Evolutionary conservation across 2,329 filamentous ascomycete genomes (phyloP), one percentile per base, ranked within the genome.

Genomic region (Neopestalotiopsis sp.): DNA sequence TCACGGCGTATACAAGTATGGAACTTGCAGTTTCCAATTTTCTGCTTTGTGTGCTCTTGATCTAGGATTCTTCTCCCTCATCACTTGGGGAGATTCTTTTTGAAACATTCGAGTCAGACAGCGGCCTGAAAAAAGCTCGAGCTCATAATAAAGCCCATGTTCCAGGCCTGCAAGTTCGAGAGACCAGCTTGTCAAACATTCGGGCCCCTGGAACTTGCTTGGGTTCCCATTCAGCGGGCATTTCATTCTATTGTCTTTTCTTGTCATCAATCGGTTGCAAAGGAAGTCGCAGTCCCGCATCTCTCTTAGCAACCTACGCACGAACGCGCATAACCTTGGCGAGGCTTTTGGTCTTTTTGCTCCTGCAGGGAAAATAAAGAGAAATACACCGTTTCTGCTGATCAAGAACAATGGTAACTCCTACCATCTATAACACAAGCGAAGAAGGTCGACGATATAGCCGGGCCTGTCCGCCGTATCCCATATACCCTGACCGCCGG

Each of bases 391-490:
- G 17, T 12, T 32, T 61, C 14, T 49, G 69, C 68, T 72, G 68
- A 72, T 61, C 70, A 73, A 71, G 12, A 40, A 71, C 75, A 71
- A 85, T 85, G 83, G 82, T 83, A 69, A 81, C 80, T 75, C 81
- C 82, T 57, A 74, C 77, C 67, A 81, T 76, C 70, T 83, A 81
- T 77, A 71, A 77, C 70, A 72, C 76, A 70, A 76, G 74, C 70
- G 80, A 82, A 69, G 75, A 69, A 67, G 74, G 77, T 71, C 75
- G 79, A 79, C 79, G 81, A 79, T 82, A 81, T 81, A 82, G 78
- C 72, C 79, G 79, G 66, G 72, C 74, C 63, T 81, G 77, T 70
- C 79, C 80, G 62, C 79, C 80, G 10, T 83, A 83, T 58, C 73
- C 78, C 67, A 75, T 76, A 53, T 78, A 78, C 69, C 63, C 78